Conservation (phyloP, 345 rosid genomes). For the Murraya koenigii region DNA sequence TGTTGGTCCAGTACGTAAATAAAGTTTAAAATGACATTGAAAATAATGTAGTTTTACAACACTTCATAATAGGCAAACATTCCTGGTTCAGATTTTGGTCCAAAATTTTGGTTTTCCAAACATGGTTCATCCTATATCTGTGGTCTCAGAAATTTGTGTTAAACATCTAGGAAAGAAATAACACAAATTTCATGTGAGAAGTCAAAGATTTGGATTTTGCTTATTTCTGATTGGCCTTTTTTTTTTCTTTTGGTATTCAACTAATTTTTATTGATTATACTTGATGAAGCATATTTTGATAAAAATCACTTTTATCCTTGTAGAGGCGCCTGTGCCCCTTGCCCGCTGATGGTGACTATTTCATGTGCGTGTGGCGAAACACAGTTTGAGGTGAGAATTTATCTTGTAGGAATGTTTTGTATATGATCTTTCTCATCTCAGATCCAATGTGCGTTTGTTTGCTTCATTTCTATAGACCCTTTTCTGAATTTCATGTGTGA, state of each 20-base stretch:
- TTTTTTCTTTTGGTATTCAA: background rate
- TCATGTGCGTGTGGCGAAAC: constrained; percentile 85
- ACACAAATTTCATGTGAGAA: background rate
- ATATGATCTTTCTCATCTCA: background rate
- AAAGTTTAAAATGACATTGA: background rate
- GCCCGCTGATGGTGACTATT: constrained; percentile 88
- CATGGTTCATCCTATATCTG: background rate
- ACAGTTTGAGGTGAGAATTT: constrained; percentile 67
- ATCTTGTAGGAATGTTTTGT: background rate
- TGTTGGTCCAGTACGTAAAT: background rate
- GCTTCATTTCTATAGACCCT: background rate
- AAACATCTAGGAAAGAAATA: background rate
- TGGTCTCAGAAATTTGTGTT: background rate
- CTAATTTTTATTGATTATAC: background rate
- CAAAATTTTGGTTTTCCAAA: background rate
- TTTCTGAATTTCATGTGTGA: constrained; percentile 8
- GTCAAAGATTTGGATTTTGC: constrained; percentile 1
- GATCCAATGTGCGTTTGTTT: background rate
- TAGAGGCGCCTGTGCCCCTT: constrained; percentile 95
- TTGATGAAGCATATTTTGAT: constrained; percentile 2
- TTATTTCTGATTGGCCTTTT: background rate
- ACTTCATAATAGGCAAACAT: background rate
- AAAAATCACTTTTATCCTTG: constrained; percentile 27
- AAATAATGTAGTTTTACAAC: background rate
- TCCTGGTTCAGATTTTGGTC: constrained; percentile 1